Evolutionary conservation across 2,329 filamentous ascomycete species (phyloP).

Genomic region (Alternaria tenuissima): DNA sequence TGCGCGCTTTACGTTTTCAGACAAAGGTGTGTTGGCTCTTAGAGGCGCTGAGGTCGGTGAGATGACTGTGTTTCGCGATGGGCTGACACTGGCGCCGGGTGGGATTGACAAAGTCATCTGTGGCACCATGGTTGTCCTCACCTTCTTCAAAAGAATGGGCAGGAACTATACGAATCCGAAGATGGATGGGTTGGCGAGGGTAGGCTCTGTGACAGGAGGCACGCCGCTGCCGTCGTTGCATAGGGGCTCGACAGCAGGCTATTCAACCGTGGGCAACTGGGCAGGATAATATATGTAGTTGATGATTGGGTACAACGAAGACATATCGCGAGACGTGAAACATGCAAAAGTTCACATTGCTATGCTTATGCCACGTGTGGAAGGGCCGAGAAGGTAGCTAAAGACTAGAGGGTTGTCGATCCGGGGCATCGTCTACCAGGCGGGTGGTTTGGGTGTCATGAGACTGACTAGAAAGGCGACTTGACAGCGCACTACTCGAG

Average conservation of each 20-base stretch:
- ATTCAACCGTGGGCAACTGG: background rate
- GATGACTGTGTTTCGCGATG: conserved; percentile 36
- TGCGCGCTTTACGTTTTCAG: conserved; percentile 45
- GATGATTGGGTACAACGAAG: background rate
- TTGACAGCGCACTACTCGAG: conserved; percentile 6
- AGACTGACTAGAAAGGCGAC: background rate
- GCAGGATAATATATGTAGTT: background rate
- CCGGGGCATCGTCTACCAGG: background rate
- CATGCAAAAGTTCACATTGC: background rate
- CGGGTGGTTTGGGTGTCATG: background rate
- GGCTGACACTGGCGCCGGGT: conserved; percentile 29
- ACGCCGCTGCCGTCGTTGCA: conserved; percentile 13
- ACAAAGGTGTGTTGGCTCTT: conserved; percentile 33
- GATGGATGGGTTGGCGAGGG: conserved; percentile 12
- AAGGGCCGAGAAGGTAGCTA: conserved; percentile 9
- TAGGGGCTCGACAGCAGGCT: conserved; percentile 16
- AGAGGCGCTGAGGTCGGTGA: conserved; percentile 42
- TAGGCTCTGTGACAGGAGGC: conserved; percentile 21
- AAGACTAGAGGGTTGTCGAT: background rate
- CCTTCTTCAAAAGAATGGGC: conserved; percentile 42
- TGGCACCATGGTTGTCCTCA: conserved; percentile 37
- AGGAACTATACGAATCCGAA: conserved; percentile 29
- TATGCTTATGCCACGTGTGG: conserved; percentile 6
- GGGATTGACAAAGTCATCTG: conserved; percentile 41
- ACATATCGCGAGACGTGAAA: background rate